Conservation (phyloP, 2,329 filamentous ascomycete species). For the Alternaria triticina region DNA sequence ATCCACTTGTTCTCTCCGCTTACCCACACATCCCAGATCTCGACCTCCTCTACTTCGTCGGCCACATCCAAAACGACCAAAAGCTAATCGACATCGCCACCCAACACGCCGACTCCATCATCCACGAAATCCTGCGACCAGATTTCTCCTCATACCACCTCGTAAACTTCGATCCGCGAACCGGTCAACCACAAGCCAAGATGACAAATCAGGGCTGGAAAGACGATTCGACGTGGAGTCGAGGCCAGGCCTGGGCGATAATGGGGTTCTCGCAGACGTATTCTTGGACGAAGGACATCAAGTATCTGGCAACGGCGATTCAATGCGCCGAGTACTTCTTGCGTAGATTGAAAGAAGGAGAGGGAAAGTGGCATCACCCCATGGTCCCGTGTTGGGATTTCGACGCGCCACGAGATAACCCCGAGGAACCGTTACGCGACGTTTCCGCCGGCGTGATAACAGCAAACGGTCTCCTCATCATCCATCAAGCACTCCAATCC, state of each 20-base stretch:
- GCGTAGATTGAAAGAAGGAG: constrained; percentile 45
- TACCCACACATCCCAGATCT: constrained; percentile 34
- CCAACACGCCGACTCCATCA: constrained; percentile 47
- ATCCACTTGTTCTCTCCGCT: not conserved
- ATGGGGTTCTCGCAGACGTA: constrained; percentile 57
- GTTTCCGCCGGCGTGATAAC: constrained; percentile 51
- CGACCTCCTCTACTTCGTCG: constrained; percentile 49
- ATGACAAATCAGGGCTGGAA: constrained; percentile 57
- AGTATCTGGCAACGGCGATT: constrained; percentile 54
- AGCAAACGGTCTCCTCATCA: constrained; percentile 51
- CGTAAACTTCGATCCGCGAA: constrained; percentile 54
- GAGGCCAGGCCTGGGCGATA: constrained; percentile 59
- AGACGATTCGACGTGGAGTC: constrained; percentile 55
- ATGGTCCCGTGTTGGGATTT: constrained; percentile 60
- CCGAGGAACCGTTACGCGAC: constrained; percentile 41
- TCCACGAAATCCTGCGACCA: constrained; percentile 43
- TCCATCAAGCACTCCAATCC: constrained; percentile 44
- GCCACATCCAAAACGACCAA: constrained; percentile 37
- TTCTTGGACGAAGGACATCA: constrained; percentile 53
- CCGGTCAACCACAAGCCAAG: constrained; percentile 53
- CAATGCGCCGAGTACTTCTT: constrained; percentile 57
- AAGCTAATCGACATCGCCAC: constrained; percentile 47
- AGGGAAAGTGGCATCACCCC: constrained; percentile 33
- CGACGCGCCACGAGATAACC: constrained; percentile 54
- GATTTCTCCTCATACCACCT: constrained; percentile 52